Evolutionary conservation across 495 filamentous ascomycete species (phyloP).

Genomic region (Chlorociboria aeruginascens): DNA sequence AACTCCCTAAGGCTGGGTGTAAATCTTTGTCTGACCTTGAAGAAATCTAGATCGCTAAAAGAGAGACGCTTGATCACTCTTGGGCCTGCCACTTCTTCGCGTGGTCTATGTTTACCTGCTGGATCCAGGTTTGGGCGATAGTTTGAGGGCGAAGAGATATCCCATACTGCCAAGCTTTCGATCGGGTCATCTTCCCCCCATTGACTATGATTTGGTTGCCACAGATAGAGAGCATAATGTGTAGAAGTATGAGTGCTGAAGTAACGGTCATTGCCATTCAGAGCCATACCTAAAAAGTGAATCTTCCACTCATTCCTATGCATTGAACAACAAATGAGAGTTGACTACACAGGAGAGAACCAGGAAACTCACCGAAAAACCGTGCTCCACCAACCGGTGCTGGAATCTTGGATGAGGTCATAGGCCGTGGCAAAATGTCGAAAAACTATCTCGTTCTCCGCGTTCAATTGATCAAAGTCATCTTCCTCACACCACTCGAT

Average conservation of each 20-base stretch:
- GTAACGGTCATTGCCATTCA: constrained; percentile 49
- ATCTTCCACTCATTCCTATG: constrained; percentile 62
- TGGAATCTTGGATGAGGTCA: constrained; percentile 28
- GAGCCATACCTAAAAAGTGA: constrained; percentile 47
- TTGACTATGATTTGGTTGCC: constrained; percentile 50
- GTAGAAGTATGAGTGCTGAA: constrained; percentile 50
- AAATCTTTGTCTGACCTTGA: constrained; percentile 44
- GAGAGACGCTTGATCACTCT: constrained; percentile 43
- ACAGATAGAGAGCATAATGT: constrained; percentile 56
- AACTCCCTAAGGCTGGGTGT: constrained; percentile 41
- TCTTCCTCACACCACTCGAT: constrained; percentile 55
- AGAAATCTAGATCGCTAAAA: constrained; percentile 43
- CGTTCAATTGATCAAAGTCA: constrained; percentile 45
- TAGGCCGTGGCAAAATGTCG: constrained; percentile 56
- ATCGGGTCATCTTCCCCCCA: constrained; percentile 48
- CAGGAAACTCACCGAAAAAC: constrained; percentile 9
- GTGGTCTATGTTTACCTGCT: constrained; percentile 27
- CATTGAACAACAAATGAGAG: constrained; percentile 31
- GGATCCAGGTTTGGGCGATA: constrained; percentile 47
- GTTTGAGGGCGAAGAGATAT: constrained; percentile 43
- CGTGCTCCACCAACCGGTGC: constrained; percentile 2
- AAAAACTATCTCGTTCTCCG: constrained; percentile 41
- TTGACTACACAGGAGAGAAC: not conserved
- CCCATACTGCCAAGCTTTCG: constrained; percentile 55
- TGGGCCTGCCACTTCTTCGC: constrained; percentile 22